phyloP scores from a whole-genome alignment of 257 asterid genomes.

The Nicotiana sylvestris region DNA sequence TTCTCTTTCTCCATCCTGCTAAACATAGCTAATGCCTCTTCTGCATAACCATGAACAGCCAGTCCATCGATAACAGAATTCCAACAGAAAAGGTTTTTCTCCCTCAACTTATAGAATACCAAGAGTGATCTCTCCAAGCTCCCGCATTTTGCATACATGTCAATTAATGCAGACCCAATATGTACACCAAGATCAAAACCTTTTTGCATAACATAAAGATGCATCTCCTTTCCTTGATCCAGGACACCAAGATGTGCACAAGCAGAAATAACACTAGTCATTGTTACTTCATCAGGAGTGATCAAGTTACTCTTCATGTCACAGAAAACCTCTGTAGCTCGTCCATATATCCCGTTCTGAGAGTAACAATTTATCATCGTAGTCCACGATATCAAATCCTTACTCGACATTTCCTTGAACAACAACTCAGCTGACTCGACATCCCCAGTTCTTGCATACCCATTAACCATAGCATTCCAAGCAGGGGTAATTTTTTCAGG shows the following conservation, averaged over 20 bases:
- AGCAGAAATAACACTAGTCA: constrained; percentile 73
- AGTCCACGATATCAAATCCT: constrained; percentile 87
- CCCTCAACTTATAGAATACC: constrained; percentile 58
- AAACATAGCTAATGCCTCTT: constrained; percentile 52
- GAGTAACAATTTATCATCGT: constrained; percentile 74
- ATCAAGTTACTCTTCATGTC: constrained; percentile 50
- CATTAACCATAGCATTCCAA: constrained; percentile 67
- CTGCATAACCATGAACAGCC: constrained; percentile 63
- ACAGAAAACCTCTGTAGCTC: constrained; percentile 52
- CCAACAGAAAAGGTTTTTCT: constrained; percentile 75
- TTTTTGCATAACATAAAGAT: constrained; percentile 34
- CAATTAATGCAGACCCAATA: constrained; percentile 68
- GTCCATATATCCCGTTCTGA: constrained; percentile 39
- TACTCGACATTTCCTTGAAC: constrained; percentile 43
- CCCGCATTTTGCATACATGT: constrained; percentile 88
- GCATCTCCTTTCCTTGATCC: constrained; percentile 64
- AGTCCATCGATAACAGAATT: constrained; percentile 74
- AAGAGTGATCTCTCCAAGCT: constrained; percentile 56
- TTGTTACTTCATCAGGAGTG: constrained; percentile 69
- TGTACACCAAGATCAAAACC: constrained; percentile 48
- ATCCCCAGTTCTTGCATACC: constrained; percentile 61
- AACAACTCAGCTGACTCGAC: constrained; percentile 56
- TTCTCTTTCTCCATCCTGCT: constrained; percentile 50
- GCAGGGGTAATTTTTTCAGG: constrained; percentile 51
- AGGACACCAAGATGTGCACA: constrained; percentile 86